Base-by-base conservation (phyloP, 2,329 filamentous ascomycete species). In the Aureobasidium vineae region DNA sequence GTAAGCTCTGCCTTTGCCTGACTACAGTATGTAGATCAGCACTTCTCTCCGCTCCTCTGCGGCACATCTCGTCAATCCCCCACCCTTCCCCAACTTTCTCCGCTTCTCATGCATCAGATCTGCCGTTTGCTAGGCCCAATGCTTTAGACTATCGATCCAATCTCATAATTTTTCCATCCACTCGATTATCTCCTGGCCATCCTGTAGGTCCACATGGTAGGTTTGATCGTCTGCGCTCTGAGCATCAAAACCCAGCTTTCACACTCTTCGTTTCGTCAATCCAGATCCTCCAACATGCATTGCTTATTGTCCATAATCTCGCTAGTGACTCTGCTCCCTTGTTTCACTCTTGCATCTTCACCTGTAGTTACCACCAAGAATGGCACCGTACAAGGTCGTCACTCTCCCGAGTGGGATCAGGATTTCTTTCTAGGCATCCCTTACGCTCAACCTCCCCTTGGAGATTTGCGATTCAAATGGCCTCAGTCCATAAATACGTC, bases 351-450 rank as follows among this genome's bases (percentile, higher is more conserved):
- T 28, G 40, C 28, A 19, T 57, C 61, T 59, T 45, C 54, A 13
- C 78, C 79, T 5, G 76, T 71, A 0, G 79, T 73, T 13, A 71
- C 69, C 1, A 69, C 79, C 53, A 79, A 78, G 70, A 82, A 82
- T 69, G 80, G 80, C n/a, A 78, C 79, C 0, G 74, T 78, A 49
- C 67, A 72, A 38, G 80, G 80, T 19, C 52, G 76, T 3, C 71
- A 80, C 68, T 77, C 75, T 7, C 53, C 70, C 15, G 72, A 75
- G 43, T 81, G 80, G 69, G 72, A 80, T 45, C 79, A 83, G 70
- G 80, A 83, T 67, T 74, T 77, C 68, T 83, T 82, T 70, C 75
- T 83, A 28, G 81, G 80, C 5, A 74, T 78, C 8, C 76, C 76
- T 3, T 78, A 74, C 68, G 76, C 76, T 13, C 75, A 77, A 53